A percentile compares a stretch with the other conserved stretches of the same genome.
Evolutionary conservation across 768 basidiomycete genomes (phyloP).

Genomic region (Pleurotus platypus): DNA sequence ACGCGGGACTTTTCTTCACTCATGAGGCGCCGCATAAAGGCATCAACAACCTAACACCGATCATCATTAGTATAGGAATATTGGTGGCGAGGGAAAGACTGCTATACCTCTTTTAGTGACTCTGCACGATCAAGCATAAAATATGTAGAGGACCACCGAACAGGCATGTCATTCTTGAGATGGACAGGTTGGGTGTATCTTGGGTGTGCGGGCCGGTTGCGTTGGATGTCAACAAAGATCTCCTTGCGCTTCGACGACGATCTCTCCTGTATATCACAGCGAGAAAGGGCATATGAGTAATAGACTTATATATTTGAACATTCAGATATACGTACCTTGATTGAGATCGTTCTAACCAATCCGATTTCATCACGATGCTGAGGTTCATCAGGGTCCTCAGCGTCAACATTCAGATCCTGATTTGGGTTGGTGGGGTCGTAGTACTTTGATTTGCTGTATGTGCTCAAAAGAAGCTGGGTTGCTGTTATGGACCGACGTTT

Average conservation of each 20-base stretch:
- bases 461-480: no score
- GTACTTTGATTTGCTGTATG: no score
- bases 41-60: no score
- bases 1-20: no score
- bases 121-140: constrained; percentile 20
- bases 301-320: constrained; percentile 4
- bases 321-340: constrained; percentile 17
- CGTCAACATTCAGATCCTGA: no score
- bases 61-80: no score
- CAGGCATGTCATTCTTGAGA: constrained; percentile 21
- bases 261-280: constrained; percentile 13
- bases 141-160: constrained; percentile 24
- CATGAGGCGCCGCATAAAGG: no score
- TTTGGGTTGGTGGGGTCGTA: no score
- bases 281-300: not conserved
- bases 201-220: constrained; percentile 2
- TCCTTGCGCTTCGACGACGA: constrained; percentile 20
- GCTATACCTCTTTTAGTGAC: constrained; percentile 13
- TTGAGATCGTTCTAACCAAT: constrained; percentile 19
- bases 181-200: not conserved
- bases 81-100: no score
- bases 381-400: no score
- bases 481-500: no score
- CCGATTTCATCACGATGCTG: constrained; percentile 13
- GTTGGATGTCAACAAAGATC: constrained; percentile 17